These are phyloP conservation scores for Dactylellina leptospora DNA, from an alignment of 2,329 filamentous ascomycete genomes.

Conservation along the genomic window DNA sequence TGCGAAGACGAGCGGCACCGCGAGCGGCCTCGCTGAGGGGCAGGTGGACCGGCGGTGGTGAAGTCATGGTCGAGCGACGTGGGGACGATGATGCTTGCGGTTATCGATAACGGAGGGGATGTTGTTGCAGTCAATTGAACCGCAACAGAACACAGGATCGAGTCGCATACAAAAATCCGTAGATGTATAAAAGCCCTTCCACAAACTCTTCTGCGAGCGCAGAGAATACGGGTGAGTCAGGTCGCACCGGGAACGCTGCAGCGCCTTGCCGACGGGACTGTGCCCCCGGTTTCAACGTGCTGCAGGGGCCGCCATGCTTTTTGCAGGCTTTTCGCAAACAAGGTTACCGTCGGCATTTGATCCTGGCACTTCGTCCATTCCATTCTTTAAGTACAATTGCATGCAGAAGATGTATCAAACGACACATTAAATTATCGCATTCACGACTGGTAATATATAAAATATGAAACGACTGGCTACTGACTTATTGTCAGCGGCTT, in stretches of 20 bases:
- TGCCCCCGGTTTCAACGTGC: not conserved
- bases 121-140: not conserved
- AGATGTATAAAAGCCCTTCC: not conserved
- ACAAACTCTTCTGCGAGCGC: not conserved
- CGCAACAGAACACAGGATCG: not conserved
- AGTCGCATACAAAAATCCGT: not conserved
- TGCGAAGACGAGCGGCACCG: conserved; percentile 54
- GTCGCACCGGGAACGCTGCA: not conserved
- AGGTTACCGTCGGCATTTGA: not conserved
- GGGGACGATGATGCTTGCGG: not conserved
- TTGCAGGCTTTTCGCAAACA: not conserved
- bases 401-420: no score
- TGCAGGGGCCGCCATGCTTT: not conserved
- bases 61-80: conserved; percentile 33
- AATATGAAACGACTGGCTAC: no score
- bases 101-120: conserved; percentile 8
- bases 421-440: no score
- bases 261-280: not conserved
- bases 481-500: not conserved
- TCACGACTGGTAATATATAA: no score
- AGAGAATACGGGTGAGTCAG: not conserved
- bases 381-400: no score
- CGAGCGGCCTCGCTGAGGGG: conserved; percentile 56
- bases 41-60: conserved; percentile 53
- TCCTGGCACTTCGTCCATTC: no score